Evolutionary conservation across 495 filamentous ascomycete genomes (phyloP), one percentile per base, ranked within the genome.

Genomic region (Platismatia glauca): DNA sequence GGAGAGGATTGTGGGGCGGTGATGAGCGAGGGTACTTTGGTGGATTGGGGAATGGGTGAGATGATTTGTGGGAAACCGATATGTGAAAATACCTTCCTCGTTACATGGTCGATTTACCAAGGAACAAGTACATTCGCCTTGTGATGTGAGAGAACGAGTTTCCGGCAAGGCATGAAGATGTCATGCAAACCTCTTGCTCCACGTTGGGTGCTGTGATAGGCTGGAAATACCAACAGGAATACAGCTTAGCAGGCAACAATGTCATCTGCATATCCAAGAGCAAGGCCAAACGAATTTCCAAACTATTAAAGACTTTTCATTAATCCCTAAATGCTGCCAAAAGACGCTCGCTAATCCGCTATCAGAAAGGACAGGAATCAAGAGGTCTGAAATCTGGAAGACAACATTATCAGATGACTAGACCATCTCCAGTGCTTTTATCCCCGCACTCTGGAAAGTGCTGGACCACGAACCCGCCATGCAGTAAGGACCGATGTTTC

Each of bases 301-400:
- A 24, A 44, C 31, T 8, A 59, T 33, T 29, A 48, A 37, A 33
- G 2, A 18, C 20, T 62, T 63, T 63, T n/a, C 55, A 58, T 48
- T 63, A 31, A 1, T 16, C 39, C 15, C 16, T 48, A 1, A 66
- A 63, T 60, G 60, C 60, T 52, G 43, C 57, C 38, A 58, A 24
- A 37, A 50, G 58, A 64, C 46, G 64, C 66, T 65, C 67, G 67
- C 64, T 66, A 53, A 69, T 64, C 34, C 61, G 67, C 67, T 69
- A 64, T 64, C 67, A 69, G 60, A 58, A 69, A 61, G 56, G 67
- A 69, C 67, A 60, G 62, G 55, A 38, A 63, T 46, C 62, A 59
- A 64, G 58, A 60, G 20, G 27, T n/a, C 41, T 43, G 22, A 20
- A 31, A 57, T 58, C 37, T 44, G 33, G 33, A 55, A 50, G 41